phyloP scores from a whole-genome alignment of 192 early-diverging fungal genomes.

The Cladochytrium replicatum region DNA sequence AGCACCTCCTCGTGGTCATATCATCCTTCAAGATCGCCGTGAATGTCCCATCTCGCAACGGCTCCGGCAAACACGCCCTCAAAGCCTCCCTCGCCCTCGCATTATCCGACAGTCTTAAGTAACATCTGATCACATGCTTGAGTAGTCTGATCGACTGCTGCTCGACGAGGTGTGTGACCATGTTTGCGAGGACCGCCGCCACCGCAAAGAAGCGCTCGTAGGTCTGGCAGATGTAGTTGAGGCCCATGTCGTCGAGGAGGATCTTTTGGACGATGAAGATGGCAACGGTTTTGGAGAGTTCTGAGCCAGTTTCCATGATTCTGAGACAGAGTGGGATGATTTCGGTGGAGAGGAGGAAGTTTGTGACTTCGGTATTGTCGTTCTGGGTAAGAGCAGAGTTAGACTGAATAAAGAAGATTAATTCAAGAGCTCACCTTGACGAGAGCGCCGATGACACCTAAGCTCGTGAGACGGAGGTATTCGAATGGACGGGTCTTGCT shows the following conservation, averaged over 20 bases:
- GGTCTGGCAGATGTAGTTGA: conserved; percentile 81
- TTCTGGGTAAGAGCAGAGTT: conserved; percentile 40
- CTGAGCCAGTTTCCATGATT: conserved; percentile 96
- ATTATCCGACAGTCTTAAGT: conserved; percentile 87
- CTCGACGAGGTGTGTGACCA: conserved; percentile 85
- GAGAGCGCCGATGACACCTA: conserved; percentile 93
- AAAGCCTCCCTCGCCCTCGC: conserved; percentile 83
- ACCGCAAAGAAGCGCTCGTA: conserved; percentile 92
- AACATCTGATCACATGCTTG: conserved; percentile 91
- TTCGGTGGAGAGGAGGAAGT: conserved; percentile 90
- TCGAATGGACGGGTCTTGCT: conserved; percentile 93
- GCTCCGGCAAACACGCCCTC: conserved; percentile 81
- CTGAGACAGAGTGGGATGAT: conserved; percentile 96
- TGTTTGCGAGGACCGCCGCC: conserved; percentile 84
- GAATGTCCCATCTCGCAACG: conserved; percentile 82
- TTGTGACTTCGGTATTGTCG: conserved; percentile 92
- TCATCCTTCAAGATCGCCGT: conserved; percentile 77
- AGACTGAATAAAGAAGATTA: neutral
- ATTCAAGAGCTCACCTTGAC: conserved; percentile 59
- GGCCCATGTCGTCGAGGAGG: conserved; percentile 83
- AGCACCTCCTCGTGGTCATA: conserved; percentile 73
- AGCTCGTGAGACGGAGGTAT: conserved; percentile 84
- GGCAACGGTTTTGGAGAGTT: conserved; percentile 96
- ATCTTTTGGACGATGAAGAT: conserved; percentile 99
- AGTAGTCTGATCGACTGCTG: conserved; percentile 74